A percentile compares a stretch with the other conserved stretches of the same genome.
Conservation (phyloP, 257 asterid species). For the Misopates orontium region DNA sequence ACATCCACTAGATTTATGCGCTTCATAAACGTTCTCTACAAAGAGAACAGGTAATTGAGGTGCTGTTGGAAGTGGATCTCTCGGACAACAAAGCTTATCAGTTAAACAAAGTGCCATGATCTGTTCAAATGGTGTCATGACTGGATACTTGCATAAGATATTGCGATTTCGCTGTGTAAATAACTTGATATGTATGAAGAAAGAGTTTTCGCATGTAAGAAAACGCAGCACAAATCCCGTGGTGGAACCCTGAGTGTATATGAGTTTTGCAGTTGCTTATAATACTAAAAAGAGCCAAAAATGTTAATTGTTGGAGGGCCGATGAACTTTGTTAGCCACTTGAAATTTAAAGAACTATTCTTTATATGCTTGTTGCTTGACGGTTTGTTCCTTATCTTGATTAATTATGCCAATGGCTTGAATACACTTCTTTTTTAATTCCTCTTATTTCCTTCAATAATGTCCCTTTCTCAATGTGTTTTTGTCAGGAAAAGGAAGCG, state of each 20-base stretch:
- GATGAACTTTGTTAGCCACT: too few relatives aligned
- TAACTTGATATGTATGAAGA: too few relatives aligned
- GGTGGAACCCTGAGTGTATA: background rate
- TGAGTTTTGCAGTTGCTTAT: background rate
- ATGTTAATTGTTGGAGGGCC: background rate
- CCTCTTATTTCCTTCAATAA: constrained; percentile 3
- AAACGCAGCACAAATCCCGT: background rate
- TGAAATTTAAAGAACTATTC: too few relatives aligned
- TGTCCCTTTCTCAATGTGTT: constrained; percentile 6
- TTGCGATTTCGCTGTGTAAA: too few relatives aligned
- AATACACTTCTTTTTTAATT: constrained; percentile 6
- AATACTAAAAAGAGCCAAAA: background rate
- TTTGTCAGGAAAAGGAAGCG: constrained; percentile 81
- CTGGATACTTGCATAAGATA: background rate
- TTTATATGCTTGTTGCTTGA: background rate
- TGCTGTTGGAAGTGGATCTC: constrained; percentile 16
- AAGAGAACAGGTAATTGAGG: background rate
- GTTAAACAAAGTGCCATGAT: background rate
- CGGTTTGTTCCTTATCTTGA: background rate
- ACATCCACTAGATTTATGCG: background rate
- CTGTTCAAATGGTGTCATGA: background rate
- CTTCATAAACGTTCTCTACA: background rate
- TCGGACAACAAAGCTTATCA: background rate
- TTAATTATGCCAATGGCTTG: background rate
- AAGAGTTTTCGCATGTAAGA: background rate